Evolutionary conservation across 1,284 basidiomycete genomes (phyloP), one percentile per base, ranked within the genome.

Genomic region (Exobasidium cylindrosporum): DNA sequence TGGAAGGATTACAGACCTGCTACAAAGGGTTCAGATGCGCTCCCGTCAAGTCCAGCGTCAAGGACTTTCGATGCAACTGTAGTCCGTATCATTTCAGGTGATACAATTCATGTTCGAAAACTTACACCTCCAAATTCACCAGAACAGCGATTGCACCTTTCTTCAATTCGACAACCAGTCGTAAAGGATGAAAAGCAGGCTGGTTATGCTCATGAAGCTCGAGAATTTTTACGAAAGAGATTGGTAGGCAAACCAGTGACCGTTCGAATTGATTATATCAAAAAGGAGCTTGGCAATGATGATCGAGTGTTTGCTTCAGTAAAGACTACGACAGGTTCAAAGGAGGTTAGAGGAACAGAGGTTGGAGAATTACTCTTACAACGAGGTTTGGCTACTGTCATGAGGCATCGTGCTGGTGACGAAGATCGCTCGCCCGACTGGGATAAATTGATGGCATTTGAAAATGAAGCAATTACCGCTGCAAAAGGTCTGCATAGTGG

Each of bases 341-440:
- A 73, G 66, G 69, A 69, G 44, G 49, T 50, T 21, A 62, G 61
- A 32, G 64, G 63, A 28, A 62, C 66, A 57, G 97, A 96, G 78
- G 83, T 97, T 54, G 89, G 92, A 1, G 91, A 95, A 77, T 89
- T 93, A 77, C 83, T 98, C 35, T 88, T 97, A 64, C 92, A 96
- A 78, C 92, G 92, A 74, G 95, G 95, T 54, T 83, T 96, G 11
- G 92, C 92, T 1, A 89, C 88, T 58, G 90, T 91, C 7, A 87
- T 97, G 49, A 87, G 94, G 54, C 95, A 98, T 81, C 89, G 88
- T 72, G 63, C 91, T 46, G 94, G 96, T 72, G 95, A 97, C 77
- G 95, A 97, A 81, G 91, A 95, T 72, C 87, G 93, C 56, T 95
- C 93, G 23, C 86, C 89, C 13, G 94, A 97, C 78, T 92, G 91